phyloP scores from a whole-genome alignment of 768 basidiomycete genomes.

The Austroboletus festivus region DNA sequence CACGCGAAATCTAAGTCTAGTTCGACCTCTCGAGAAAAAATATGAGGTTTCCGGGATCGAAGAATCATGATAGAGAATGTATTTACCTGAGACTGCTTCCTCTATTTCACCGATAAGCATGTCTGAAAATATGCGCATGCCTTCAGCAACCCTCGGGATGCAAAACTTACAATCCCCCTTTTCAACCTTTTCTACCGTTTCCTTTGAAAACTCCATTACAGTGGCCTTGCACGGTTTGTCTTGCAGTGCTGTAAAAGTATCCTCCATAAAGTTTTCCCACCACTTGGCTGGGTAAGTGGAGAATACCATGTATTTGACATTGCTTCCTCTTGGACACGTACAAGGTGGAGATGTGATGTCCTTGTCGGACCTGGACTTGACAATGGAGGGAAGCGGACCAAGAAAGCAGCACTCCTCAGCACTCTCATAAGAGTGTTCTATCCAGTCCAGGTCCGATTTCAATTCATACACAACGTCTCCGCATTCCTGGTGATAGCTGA shows the following conservation, averaged over 20 bases:
- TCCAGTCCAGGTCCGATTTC: constrained; percentile 7
- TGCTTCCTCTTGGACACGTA: not conserved
- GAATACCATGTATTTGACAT: not conserved
- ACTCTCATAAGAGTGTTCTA: constrained; percentile 4
- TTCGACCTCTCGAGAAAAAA: too few relatives aligned
- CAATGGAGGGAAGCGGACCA: too few relatives aligned
- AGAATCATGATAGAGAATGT: accelerated
- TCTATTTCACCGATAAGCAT: constrained; percentile 14
- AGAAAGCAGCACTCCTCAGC: not conserved
- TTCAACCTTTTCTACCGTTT: not conserved
- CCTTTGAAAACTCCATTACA: constrained; percentile 1
- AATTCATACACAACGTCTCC: constrained; percentile 7
- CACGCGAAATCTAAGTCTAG: too few relatives aligned
- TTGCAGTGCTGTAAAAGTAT: constrained; percentile 7
- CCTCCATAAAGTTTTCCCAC: constrained; percentile 24
- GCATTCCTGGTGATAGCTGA: constrained; percentile 20
- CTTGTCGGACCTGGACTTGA: not conserved
- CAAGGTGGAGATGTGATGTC: not conserved
- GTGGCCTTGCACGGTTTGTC: constrained; percentile 17
- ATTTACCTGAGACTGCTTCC: constrained; percentile 8
- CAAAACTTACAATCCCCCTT: not conserved
- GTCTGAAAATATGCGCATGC: constrained; percentile 12
- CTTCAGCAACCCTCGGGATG: constrained; percentile 1
- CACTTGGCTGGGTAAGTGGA: not conserved
- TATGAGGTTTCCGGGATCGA: too few relatives aligned